Evolutionary conservation across 1,139 yeast genomes (phyloP).

Genomic region (Chernovozyma aurita): DNA sequence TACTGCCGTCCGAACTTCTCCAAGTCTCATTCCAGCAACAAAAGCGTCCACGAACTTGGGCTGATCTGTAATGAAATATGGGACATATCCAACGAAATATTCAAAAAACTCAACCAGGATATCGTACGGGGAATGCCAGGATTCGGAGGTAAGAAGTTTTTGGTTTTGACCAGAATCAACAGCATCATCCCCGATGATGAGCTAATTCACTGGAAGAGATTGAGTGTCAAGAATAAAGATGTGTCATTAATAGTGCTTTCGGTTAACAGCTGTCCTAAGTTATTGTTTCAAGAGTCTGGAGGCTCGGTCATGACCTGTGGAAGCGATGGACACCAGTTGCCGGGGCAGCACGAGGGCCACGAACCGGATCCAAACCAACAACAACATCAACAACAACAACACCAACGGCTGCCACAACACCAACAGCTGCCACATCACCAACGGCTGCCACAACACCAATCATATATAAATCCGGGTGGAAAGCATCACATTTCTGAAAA

Average conservation of each 20-base stretch:
- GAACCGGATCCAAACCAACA: not conserved
- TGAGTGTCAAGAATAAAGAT: slow-evolving; percentile 56
- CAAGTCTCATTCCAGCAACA: slow-evolving; percentile 2
- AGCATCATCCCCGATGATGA: slow-evolving; percentile 79
- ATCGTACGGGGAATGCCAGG: slow-evolving; percentile 27
- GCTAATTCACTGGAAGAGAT: slow-evolving; percentile 68
- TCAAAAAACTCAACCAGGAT: slow-evolving; percentile 33
- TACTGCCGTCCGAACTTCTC: slow-evolving; percentile 29
- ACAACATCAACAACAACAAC: not conserved
- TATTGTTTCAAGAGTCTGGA: slow-evolving; percentile 32
- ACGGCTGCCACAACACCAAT: not conserved
- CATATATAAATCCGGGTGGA: not conserved
- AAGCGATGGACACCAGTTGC: not conserved
- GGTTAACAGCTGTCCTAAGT: slow-evolving; percentile 59
- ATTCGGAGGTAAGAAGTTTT: slow-evolving; percentile 52
- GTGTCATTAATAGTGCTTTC: slow-evolving; percentile 70
- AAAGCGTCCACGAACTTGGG: slow-evolving; percentile 26
- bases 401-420: not conserved
- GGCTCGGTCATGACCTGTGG: no score
- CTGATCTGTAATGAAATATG: slow-evolving; percentile 37
- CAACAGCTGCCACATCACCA: not conserved
- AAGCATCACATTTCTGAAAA: not conserved
- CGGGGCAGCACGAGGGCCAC: not conserved
- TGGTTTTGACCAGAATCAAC: slow-evolving; percentile 64
- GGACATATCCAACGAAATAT: slow-evolving; percentile 34